Percentiles rank a stretch among this genome's conserved stretches.
These are phyloP conservation scores for Alliaria petiolata DNA, from an alignment of 345 rosid species.

Conservation along the genomic window DNA sequence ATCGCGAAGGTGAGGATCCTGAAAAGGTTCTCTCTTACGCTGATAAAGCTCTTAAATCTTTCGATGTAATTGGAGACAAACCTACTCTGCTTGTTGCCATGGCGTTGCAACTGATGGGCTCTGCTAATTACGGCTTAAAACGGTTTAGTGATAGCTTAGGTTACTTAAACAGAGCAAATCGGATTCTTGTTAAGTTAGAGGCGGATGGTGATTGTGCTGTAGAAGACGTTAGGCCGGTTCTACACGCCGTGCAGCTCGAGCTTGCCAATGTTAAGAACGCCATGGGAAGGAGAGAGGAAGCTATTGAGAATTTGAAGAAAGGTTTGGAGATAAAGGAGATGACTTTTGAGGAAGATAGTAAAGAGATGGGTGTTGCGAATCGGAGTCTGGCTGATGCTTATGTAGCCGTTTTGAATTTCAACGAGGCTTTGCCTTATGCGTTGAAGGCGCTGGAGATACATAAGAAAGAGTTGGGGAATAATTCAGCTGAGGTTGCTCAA, in stretches of 20 bases:
- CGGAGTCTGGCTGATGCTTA: constrained; percentile 79
- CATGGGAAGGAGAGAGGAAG: constrained; percentile 93
- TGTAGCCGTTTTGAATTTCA: constrained; percentile 77
- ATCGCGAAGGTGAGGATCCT: constrained; percentile 83
- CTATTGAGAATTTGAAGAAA: constrained; percentile 65
- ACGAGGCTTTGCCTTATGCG: constrained; percentile 71
- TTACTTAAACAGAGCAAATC: constrained; percentile 70
- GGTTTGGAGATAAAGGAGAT: constrained; percentile 74
- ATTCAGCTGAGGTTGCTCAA: constrained; percentile 82
- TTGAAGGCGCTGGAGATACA: constrained; percentile 79
- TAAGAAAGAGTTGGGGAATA: constrained; percentile 55
- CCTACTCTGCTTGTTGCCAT: constrained; percentile 63
- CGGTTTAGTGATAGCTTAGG: constrained; percentile 81
- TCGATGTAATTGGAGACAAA: constrained; percentile 43
- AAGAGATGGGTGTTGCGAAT: constrained; percentile 73
- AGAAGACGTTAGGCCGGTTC: constrained; percentile 63
- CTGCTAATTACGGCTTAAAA: constrained; percentile 59
- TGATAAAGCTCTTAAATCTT: constrained; percentile 56
- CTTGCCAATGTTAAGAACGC: constrained; percentile 82
- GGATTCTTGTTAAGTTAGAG: constrained; percentile 55
- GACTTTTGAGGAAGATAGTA: constrained; percentile 63
- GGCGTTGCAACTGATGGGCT: constrained; percentile 77
- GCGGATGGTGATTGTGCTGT: constrained; percentile 40
- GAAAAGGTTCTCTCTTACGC: constrained; percentile 61
- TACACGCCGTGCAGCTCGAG: constrained; percentile 76